Percentiles rank a stretch among this genome's conserved stretches.
phyloP scores from a whole-genome alignment of 768 basidiomycete genomes.

The Psilocybe tampanensis region DNA sequence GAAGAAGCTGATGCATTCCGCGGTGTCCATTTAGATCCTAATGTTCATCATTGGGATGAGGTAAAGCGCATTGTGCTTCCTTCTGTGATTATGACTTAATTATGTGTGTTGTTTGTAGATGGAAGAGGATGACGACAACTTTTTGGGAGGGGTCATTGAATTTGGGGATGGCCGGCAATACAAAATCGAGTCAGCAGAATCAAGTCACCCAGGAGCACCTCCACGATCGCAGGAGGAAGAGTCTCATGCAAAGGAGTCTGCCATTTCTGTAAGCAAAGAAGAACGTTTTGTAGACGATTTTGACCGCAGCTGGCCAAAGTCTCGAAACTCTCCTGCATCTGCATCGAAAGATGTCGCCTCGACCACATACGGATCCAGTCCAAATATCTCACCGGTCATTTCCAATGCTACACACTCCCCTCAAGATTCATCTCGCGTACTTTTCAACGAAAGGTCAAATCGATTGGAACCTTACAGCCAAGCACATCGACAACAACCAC shows the following conservation, averaged over 20 bases:
- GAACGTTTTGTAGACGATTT: conserved; percentile 94
- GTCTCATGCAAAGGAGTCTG: conserved; percentile 24
- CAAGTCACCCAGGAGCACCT: conserved; percentile 29
- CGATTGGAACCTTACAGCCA: conserved; percentile 81
- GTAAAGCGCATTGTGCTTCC: conserved; percentile 47
- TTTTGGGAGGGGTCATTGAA: conserved; percentile 87
- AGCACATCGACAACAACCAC: conserved; percentile 40
- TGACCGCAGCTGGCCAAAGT: conserved; percentile 94
- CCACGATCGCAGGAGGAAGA: conserved; percentile 21
- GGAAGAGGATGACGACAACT: conserved; percentile 92
- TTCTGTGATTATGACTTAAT: background rate
- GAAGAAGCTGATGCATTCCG: conserved; percentile 94
- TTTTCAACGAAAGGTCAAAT: conserved; percentile 97
- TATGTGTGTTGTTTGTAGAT: conserved; percentile 48
- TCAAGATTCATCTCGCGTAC: conserved; percentile 63
- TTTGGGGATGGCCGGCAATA: conserved; percentile 96
- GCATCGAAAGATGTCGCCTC: conserved; percentile 43
- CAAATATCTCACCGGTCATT: conserved; percentile 32
- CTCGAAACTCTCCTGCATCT: conserved; percentile 49
- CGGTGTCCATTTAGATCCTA: conserved; percentile 91
- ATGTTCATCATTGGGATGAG: conserved; percentile 98
- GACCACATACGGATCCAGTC: conserved; percentile 21
- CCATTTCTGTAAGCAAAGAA: conserved; percentile 67
- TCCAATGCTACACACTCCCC: conserved; percentile 47
- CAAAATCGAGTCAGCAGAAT: conserved; percentile 63